Conservation (phyloP, 768 basidiomycete species). For the Chalciporus sphaerocephalus region DNA sequence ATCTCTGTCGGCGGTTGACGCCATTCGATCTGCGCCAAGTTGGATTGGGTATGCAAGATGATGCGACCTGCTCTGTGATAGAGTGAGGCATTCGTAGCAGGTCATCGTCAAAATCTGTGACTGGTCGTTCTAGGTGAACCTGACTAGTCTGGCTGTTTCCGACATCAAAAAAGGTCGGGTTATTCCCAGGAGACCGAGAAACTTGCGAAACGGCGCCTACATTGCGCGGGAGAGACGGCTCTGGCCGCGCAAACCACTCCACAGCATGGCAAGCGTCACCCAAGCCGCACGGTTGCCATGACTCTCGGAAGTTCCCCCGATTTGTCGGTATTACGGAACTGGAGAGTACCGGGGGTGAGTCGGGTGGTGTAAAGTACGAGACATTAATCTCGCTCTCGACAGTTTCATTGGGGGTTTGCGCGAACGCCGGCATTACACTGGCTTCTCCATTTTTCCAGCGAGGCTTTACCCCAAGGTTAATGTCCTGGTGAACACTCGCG, state of each 20-base stretch:
- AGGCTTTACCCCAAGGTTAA: background rate
- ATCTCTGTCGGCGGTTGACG: background rate
- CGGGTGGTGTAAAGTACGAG: background rate
- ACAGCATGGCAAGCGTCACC: slow-evolving; percentile 19
- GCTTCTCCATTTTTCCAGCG: background rate
- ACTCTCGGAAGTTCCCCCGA: background rate
- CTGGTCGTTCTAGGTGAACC: background rate
- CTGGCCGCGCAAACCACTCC: slow-evolving; percentile 3
- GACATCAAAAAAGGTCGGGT: background rate
- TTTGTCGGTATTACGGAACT: background rate
- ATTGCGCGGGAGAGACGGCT: background rate
- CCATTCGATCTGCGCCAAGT: background rate
- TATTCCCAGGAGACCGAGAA: background rate
- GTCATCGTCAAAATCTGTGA: background rate
- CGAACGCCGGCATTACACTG: background rate
- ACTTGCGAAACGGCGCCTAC: background rate
- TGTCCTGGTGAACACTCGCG: background rate
- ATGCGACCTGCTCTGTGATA: slow-evolving; percentile 3
- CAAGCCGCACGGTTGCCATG: background rate
- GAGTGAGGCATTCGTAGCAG: slow-evolving; percentile 1
- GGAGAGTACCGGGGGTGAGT: slow-evolving; percentile 14
- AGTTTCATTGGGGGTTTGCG: background rate
- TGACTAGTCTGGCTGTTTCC: background rate
- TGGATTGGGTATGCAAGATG: slow-evolving; percentile 2
- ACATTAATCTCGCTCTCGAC: background rate